Evolutionary conservation across 352 stramenopile species (phyloP).

Genomic region (Poterioochromonas sp.): DNA sequence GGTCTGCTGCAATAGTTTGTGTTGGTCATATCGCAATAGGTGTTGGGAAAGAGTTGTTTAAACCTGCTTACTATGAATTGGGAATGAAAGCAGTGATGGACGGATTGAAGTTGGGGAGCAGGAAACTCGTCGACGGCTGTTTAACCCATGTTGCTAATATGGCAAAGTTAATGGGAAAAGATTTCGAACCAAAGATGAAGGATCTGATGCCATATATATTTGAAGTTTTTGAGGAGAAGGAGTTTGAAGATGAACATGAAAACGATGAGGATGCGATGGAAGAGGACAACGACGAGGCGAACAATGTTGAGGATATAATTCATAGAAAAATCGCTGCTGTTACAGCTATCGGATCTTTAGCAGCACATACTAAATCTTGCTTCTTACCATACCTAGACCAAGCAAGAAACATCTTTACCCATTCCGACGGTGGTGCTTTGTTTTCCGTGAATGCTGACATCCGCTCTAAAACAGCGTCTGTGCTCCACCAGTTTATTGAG

Average conservation of each 20-base stretch:
- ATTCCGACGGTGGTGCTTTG: constrained; percentile 59
- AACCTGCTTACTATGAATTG: constrained; percentile 71
- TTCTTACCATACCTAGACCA: constrained; percentile 78
- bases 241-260: constrained; percentile 57
- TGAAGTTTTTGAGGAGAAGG: constrained; percentile 54
- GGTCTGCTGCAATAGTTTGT: constrained; percentile 90
- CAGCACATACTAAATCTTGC: constrained; percentile 74
- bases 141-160: constrained; percentile 97
- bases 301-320: constrained; percentile 56
- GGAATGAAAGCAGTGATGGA: constrained; percentile 84
- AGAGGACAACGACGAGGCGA: constrained; percentile 52
- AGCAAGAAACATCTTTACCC: constrained; percentile 68
- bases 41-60: constrained; percentile 86
- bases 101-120: constrained; percentile 79
- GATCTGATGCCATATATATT: constrained; percentile 64
- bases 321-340: constrained; percentile 88
- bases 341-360: constrained; percentile 89
- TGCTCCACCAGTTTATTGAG: constrained; percentile 42
- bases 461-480: constrained; percentile 54
- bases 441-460: constrained; percentile 57
- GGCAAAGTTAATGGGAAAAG: constrained; percentile 78
- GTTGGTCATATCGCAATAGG: constrained; percentile 94
- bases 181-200: constrained; percentile 61
- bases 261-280: constrained; percentile 52
- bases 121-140: constrained; percentile 91